Evolutionary conservation across 1,284 basidiomycete species (phyloP).

Genomic region (Ganoderma lucidum): DNA sequence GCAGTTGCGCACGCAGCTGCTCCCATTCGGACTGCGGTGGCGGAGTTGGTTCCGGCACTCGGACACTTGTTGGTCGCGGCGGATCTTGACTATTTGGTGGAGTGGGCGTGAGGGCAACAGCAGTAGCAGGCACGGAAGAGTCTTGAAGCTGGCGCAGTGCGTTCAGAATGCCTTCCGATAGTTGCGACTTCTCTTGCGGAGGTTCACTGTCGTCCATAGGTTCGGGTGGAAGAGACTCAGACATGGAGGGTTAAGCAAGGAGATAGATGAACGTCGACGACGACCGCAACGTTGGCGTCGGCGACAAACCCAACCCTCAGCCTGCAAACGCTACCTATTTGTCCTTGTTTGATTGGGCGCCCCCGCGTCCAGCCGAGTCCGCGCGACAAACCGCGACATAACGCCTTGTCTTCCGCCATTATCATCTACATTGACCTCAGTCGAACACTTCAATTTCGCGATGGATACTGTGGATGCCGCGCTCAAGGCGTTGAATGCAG

Average conservation of each 20-base stretch:
- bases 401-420: background rate
- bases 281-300: background rate
- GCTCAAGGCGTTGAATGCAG: constrained; percentile 18
- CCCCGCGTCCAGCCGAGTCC: background rate
- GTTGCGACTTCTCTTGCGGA: constrained; percentile 45
- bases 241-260: constrained; percentile 25
- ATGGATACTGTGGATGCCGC: constrained; percentile 19
- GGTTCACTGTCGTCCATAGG: constrained; percentile 21
- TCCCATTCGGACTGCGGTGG: constrained; percentile 57
- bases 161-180: constrained; percentile 50
- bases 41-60: constrained; percentile 33
- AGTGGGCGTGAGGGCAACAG: constrained; percentile 7
- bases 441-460: background rate
- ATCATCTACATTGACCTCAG: background rate
- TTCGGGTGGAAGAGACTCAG: constrained; percentile 30
- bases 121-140: constrained; percentile 19
- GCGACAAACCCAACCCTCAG: background rate
- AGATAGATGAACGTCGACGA: background rate
- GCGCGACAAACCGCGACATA: background rate
- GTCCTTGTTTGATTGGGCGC: background rate
- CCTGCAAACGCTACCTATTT: constrained; percentile 5
- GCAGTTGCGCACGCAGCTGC: constrained; percentile 51
- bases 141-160: constrained; percentile 45
- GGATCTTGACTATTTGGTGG: constrained; percentile 37
- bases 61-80: constrained; percentile 12